Evolutionary conservation across 2,329 filamentous ascomycete species (phyloP), one percentile per base, ranked within the genome.

Genomic region (Torrubiella hemipterigena): DNA sequence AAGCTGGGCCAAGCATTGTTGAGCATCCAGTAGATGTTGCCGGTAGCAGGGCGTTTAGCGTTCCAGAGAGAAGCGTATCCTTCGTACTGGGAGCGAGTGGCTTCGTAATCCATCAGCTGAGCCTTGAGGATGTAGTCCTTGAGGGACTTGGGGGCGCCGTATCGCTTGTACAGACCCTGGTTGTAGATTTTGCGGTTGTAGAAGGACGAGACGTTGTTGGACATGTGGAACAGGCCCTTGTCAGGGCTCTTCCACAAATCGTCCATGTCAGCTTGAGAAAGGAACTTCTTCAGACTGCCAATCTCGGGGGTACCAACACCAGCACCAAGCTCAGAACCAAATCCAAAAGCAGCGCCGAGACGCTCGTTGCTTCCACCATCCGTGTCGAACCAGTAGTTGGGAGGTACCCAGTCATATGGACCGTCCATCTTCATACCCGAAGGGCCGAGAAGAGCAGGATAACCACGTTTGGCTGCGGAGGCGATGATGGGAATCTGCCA

Each of bases 11-110:
- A 79, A 1, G 73, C 74, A 27, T 66, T 66, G 40, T 76, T 77
- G 32, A 78, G 48, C 73, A 79, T 78, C 74, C 74, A 79, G 52
- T 79, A 79, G 12, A 79, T 66, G 29, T 70, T 29, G 0, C 74
- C 74, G 0, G 73, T 77, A 1, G 73, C 70, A 0, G 70, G 67
- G 4, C 65, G 54, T 1, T 52, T 46, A 2, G 56, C 57, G 37
- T 46, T 67, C 61, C 71, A 74, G 1, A 58, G 53, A 3, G 64
- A 54, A 0, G 62, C 55, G 42, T 66, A 77, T 0, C 54, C 70
- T 43, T 79, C 74, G 33, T 70, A 73, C 40, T 77, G 56, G 0
- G 71, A 58, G 3, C 72, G 57, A 1, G 68, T 76, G 2, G 72
- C 72, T 49, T 80, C 74, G 41, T 76, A 79, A 44, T 79, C 74